Evolutionary conservation across 2,329 filamentous ascomycete genomes (phyloP).

Genomic region (Aspergillus sp.): DNA sequence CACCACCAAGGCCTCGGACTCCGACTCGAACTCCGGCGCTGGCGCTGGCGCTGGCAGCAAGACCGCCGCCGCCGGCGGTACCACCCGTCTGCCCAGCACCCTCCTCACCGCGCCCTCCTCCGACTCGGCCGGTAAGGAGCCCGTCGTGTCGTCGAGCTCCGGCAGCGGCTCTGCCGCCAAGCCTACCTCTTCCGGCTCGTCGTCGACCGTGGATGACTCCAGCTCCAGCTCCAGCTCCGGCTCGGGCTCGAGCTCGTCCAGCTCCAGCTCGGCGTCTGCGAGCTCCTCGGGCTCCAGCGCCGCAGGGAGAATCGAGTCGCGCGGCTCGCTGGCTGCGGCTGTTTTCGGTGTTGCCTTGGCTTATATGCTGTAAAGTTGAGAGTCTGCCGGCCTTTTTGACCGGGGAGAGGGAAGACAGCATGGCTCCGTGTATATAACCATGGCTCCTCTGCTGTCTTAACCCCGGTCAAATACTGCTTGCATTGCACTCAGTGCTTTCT

Average conservation of each 20-base stretch:
- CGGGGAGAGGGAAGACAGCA: too few species aligned
- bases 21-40: neutral
- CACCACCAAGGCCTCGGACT: neutral
- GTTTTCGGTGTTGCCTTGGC: constrained; percentile 3
- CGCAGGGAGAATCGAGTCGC: constrained; percentile 10
- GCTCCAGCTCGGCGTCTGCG: neutral
- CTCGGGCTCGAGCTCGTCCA: neutral
- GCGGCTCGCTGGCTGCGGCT: constrained; percentile 12
- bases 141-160: neutral
- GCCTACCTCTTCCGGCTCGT: constrained; percentile 8
- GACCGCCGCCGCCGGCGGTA: neutral
- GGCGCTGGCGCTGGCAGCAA: too few species aligned
- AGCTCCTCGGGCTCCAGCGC: neutral
- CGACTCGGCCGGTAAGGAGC: constrained; percentile 2
- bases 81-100: constrained; percentile 6
- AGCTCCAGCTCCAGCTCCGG: constrained; percentile 4
- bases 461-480: too few species aligned
- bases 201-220: neutral
- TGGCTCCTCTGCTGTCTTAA: too few species aligned
- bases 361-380: neutral
- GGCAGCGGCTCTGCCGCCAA: constrained; percentile 2
- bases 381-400: too few species aligned
- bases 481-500: too few species aligned
- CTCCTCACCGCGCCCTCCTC: constrained; percentile 16
- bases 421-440: too few species aligned